Evolutionary conservation across 2,329 filamentous ascomycete species (phyloP), one percentile per base, ranked within the genome.

Genomic region (Coniochaeta sp.): DNA sequence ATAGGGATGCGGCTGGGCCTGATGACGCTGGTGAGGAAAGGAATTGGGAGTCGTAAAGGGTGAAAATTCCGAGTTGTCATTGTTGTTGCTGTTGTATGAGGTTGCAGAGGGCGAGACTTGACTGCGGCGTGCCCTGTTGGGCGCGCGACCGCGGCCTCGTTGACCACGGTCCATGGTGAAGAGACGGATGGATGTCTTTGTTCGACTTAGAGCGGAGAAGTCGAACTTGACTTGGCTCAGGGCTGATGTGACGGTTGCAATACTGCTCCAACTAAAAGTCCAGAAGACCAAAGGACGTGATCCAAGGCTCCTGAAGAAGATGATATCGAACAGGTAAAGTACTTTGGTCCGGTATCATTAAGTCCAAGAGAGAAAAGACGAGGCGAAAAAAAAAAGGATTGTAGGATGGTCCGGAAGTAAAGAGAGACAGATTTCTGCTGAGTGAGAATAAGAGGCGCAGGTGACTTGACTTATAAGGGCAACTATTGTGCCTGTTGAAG

Each of bases 311-410:
- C n/a, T n/a, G n/a, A n/a, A n/a, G n/a, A n/a, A n/a, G n/a, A n/a
- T n/a, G n/a, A n/a, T n/a, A n/a, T n/a, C n/a, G n/a, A n/a, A n/a
- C n/a, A n/a, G n/a, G n/a, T n/a, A n/a, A n/a, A n/a, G n/a, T n/a
- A n/a, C n/a, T n/a, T n/a, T n/a, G n/a, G n/a, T n/a, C n/a, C n/a
- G n/a, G n/a, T n/a, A n/a, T n/a, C n/a, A n/a, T n/a, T n/a, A n/a
- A n/a, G n/a, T n/a, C n/a, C n/a, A n/a, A n/a, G 20, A 26, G 20
- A 24, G 22, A 14, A 16, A 8, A 13, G 40, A 20, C n/a, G 42
- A 20, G 40, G 42, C 42, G 45, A 48, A 48, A 28, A 28, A 28
- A 46, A n/a, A n/a, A n/a, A n/a, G n/a, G n/a, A n/a, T n/a, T n/a
- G 13, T 4, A 26, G 42, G 42, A 31, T 47, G 24, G 24, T 22